Percentiles rank a stretch among this genome's conserved stretches.
phyloP scores from a whole-genome alignment of 805 yeast genomes.

The Candida ortonii region DNA sequence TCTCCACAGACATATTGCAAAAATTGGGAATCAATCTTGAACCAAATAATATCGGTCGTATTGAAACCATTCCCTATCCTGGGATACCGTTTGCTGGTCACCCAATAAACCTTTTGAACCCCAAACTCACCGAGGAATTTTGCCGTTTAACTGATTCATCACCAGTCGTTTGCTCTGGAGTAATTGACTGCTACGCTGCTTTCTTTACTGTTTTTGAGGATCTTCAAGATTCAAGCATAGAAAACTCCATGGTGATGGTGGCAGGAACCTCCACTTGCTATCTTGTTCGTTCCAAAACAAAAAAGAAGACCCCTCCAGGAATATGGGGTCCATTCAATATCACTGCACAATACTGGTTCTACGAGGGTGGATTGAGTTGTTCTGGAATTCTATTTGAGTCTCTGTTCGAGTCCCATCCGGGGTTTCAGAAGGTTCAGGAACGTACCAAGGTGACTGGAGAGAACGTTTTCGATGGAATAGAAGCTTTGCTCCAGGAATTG shows the following conservation, averaged over 20 bases:
- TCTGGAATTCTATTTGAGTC: constrained; percentile 53
- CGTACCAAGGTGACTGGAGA: constrained; percentile 7
- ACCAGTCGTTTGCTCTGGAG: constrained; percentile 43
- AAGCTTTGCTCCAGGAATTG: constrained; percentile 23
- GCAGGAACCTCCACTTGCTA: constrained; percentile 67
- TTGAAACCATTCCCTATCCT: constrained; percentile 23
- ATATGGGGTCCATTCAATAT: constrained; percentile 61
- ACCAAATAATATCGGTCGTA: constrained; percentile 30
- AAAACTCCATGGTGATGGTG: constrained; percentile 41
- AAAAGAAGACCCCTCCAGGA: constrained; percentile 33
- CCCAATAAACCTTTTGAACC: constrained; percentile 23
- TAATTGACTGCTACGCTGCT: constrained; percentile 60
- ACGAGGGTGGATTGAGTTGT: constrained; percentile 58
- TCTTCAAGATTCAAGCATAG: no score
- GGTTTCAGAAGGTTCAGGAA: constrained; percentile 7
- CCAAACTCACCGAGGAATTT: constrained; percentile 4
- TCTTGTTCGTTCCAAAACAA: constrained; percentile 30
- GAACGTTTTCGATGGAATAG: constrained; percentile 12
- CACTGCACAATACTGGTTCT: constrained; percentile 34
- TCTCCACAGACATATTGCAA: constrained; percentile 26
- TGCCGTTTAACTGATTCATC: constrained; percentile 1
- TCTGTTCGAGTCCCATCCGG: constrained; percentile 42
- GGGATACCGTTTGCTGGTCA: constrained; percentile 34
- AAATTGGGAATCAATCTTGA: constrained; percentile 13
- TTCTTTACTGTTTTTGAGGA: constrained; percentile 39